phyloP scores from a whole-genome alignment of 371 early-diverging fungal genomes.

The Apophysomyces trapeziformis region DNA sequence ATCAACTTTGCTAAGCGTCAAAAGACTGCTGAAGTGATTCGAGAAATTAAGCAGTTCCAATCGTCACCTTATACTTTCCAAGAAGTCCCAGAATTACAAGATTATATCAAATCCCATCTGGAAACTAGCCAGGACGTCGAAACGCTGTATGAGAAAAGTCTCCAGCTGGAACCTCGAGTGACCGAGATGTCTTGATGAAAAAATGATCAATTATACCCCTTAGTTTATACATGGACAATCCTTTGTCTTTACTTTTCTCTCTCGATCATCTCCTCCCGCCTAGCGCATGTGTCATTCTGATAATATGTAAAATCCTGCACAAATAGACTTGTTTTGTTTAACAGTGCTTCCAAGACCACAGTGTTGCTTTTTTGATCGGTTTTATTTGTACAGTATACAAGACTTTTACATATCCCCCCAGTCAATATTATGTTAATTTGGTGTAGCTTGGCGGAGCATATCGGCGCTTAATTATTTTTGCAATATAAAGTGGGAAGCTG shows the following conservation, averaged over 20 bases:
- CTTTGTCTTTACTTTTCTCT: too few species aligned
- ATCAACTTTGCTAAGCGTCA: slow-evolving; percentile 94
- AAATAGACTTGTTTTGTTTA: too few species aligned
- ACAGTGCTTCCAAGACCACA: too few species aligned
- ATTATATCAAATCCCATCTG: slow-evolving; percentile 71
- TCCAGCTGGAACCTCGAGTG: slow-evolving; percentile 70
- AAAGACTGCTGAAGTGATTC: slow-evolving; percentile 87
- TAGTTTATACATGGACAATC: too few species aligned
- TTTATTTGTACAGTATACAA: neutral
- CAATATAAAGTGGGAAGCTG: slow-evolving; percentile 82
- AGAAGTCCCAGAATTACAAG: slow-evolving; percentile 79
- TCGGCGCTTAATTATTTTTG: slow-evolving; percentile 69
- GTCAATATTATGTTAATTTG: slow-evolving; percentile 53
- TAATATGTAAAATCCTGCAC: too few species aligned
- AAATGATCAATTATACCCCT: too few species aligned
- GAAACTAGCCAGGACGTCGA: slow-evolving; percentile 67
- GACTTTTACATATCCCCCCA: neutral
- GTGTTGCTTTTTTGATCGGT: too few species aligned
- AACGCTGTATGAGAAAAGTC: slow-evolving; percentile 68
- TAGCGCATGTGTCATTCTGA: neutral
- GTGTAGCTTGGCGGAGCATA: slow-evolving; percentile 81
- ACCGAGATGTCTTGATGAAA: neutral
- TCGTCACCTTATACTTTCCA: slow-evolving; percentile 80
- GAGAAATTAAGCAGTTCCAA: slow-evolving; percentile 94
- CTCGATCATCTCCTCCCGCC: too few species aligned